These are phyloP conservation scores for Cinnamomum chago DNA, from an alignment of 164 flowering plant species.

Conservation along the genomic window DNA sequence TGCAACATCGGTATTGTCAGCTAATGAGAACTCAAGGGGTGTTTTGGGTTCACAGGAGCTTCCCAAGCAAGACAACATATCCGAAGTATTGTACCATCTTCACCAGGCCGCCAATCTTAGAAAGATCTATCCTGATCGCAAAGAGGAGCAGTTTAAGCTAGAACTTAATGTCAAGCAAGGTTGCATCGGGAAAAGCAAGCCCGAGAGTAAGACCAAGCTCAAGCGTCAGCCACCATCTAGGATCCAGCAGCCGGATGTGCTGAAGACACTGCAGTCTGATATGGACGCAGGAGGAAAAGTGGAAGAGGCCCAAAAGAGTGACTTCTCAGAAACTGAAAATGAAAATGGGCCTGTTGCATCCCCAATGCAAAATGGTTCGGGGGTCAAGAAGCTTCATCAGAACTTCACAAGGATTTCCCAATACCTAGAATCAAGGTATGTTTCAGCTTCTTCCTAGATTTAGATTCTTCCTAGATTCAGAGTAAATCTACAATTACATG, in stretches of 20 bases:
- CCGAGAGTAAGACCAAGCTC: conserved; percentile 42
- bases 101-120: conserved; percentile 29
- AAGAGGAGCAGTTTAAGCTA: conserved; percentile 62
- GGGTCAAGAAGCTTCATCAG: conserved; percentile 32
- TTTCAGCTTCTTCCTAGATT: background rate
- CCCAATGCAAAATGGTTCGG: conserved; percentile 21
- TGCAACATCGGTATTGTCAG: conserved; percentile 22
- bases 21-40: conserved; percentile 22
- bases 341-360: conserved; percentile 32
- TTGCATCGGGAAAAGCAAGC: conserved; percentile 58
- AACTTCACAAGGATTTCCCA: conserved; percentile 48
- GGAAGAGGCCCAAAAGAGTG: conserved; percentile 43
- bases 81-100: conserved; percentile 30
- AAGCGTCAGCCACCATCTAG: conserved; percentile 42
- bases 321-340: conserved; percentile 54
- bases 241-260: conserved; percentile 33
- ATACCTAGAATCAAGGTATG: conserved; percentile 54
- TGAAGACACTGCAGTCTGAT: conserved; percentile 28
- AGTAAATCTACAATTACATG: too few species aligned
- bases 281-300: conserved; percentile 28
- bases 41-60: conserved; percentile 24
- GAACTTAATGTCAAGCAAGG: conserved; percentile 56
- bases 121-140: conserved; percentile 41
- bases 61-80: conserved; percentile 34
- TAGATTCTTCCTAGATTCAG: too few species aligned